phyloP scores from a whole-genome alignment of 345 rosid species.

The Arabis hirsuta region DNA sequence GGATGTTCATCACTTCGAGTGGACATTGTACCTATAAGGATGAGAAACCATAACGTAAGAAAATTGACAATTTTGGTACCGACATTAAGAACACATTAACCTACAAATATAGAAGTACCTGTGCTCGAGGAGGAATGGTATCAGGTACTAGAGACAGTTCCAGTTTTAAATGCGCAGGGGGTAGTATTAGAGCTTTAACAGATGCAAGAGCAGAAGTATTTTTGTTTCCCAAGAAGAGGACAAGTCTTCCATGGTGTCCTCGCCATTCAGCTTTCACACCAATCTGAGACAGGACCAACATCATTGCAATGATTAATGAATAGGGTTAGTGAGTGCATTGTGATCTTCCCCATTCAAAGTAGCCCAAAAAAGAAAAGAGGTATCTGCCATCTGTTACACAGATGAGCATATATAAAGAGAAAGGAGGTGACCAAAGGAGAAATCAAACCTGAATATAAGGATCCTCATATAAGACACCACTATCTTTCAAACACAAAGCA shows the following conservation, averaged over 20 bases:
- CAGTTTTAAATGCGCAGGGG: conserved; percentile 86
- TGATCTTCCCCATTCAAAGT: conserved; percentile 6
- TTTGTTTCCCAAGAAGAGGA: conserved; percentile 98
- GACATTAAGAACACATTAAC: not conserved
- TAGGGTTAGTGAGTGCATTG: not conserved
- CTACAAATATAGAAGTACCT: conserved; percentile 48
- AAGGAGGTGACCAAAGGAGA: not conserved
- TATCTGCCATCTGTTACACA: conserved; percentile 20
- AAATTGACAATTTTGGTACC: no score
- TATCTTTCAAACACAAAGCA: conserved; percentile 93
- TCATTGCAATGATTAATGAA: conserved; percentile 4
- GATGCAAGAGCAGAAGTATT: conserved; percentile 79
- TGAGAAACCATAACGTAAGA: conserved; percentile 14
- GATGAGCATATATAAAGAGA: not conserved
- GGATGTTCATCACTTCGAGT: conserved; percentile 80
- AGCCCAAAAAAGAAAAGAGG: conserved; percentile 20
- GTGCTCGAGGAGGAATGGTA: conserved; percentile 98
- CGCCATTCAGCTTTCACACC: conserved; percentile 99
- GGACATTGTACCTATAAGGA: conserved; percentile 87
- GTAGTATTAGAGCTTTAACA: conserved; percentile 79
- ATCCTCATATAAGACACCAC: conserved; percentile 97
- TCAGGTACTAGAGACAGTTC: conserved; percentile 94
- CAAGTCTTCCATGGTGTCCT: conserved; percentile 87
- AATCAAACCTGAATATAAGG: conserved; percentile 81
- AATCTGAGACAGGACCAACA: conserved; percentile 56